phyloP scores from a whole-genome alignment of 169 alveolate species.

The Babesia bovis region DNA sequence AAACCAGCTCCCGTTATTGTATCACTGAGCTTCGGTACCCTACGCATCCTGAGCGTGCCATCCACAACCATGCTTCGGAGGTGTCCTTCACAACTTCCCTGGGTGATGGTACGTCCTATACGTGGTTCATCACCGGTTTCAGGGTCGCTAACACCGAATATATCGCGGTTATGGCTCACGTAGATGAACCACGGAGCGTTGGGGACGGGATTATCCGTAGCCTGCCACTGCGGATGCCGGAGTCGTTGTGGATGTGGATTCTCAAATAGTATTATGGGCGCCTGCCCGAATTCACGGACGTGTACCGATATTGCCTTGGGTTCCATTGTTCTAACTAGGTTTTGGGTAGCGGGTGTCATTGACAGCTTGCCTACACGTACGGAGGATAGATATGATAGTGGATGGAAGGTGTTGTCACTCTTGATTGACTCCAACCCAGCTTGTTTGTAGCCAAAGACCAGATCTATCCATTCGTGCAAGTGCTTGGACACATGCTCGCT shows the following conservation, averaged over 20 bases:
- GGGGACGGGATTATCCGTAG: constrained; percentile 26
- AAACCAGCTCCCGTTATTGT: constrained; percentile 26
- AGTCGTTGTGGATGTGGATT: constrained; percentile 79
- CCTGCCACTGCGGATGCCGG: constrained; percentile 48
- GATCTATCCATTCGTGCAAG: constrained; percentile 95
- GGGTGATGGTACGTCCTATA: constrained; percentile 44
- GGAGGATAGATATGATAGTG: constrained; percentile 83
- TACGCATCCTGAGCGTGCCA: not conserved
- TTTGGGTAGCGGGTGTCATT: constrained; percentile 64
- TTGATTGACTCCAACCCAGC: constrained; percentile 67
- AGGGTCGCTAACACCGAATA: constrained; percentile 33
- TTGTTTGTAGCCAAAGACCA: constrained; percentile 93
- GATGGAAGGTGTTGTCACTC: constrained; percentile 84
- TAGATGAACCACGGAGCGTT: constrained; percentile 67
- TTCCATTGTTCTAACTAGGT: constrained; percentile 71
- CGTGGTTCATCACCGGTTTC: constrained; percentile 34
- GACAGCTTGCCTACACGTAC: constrained; percentile 55
- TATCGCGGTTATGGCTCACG: constrained; percentile 50
- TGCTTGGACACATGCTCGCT: constrained; percentile 89
- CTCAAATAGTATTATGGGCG: constrained; percentile 84
- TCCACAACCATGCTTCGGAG: constrained; percentile 25
- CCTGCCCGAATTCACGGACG: constrained; percentile 88
- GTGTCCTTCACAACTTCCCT: constrained; percentile 46
- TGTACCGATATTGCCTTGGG: constrained; percentile 82
- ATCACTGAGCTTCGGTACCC: not conserved